Base-by-base conservation (phyloP, 768 basidiomycete genomes). In the Kwoniella mangroviensis region DNA sequence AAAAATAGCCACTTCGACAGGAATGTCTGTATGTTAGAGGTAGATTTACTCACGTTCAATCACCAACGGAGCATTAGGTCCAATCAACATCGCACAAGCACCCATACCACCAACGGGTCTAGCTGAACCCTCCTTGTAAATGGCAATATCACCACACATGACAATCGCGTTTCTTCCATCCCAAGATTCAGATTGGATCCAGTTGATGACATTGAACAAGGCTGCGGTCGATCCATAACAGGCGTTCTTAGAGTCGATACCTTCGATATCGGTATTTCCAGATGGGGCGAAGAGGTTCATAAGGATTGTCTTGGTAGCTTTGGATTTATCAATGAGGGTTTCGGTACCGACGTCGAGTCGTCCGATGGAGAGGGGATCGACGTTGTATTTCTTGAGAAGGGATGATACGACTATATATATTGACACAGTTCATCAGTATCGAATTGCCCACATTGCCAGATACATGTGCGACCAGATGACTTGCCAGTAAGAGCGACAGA, bases 161-260 rank as follows among this genome's bases (percentile, higher is more conserved):
- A 98, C 94, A 72, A 99, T 94, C 12, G 97, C 96, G 82, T 96
- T 94, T 64, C 96, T 89, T 60, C 96, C 96, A 77, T 99, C 96
- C 97, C 96, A 99, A 5, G 91, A 93, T 60, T 89, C 89, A 43
- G 91, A 92, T 83, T 99, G 96, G 70, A 98, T 86, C 97, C 97
- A 99, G 88, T 99, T 99, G 81, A 96, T 86, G 58, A 93, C 92
- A 85, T 99, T 99, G 90, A 98, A 99, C 67, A 99, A 89, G 3
- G 97, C 97, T 55, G 97, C 97, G 24, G 97, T 99, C 43, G 93
- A 95, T 34, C 97, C 97, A 79, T 99, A 99, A 86, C 97, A 99
- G 21, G 97, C 97, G 82, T 98, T 99, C 86, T 98, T 98, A 56
- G 92, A 94, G 86, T 99, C 97, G 83, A 99, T 92, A 75, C 97